Percentiles rank a stretch among this genome's conserved stretches.
Conservation (phyloP, 805 yeast genomes). For the Metschnikowia dekortorum region DNA sequence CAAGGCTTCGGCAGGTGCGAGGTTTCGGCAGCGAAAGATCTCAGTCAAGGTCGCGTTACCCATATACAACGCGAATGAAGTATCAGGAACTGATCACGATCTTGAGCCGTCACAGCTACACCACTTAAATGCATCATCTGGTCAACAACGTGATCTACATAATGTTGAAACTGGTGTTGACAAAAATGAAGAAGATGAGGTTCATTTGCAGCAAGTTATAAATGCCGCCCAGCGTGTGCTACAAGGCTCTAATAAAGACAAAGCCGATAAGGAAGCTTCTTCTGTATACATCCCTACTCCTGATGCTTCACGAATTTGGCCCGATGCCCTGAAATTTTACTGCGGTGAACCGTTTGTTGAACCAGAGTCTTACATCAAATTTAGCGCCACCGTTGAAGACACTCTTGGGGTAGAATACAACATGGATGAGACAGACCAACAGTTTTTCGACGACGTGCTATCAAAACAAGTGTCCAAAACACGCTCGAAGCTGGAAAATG, state of each 20-base stretch:
- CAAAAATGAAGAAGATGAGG: conserved; percentile 95
- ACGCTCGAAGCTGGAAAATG: conserved; percentile 10
- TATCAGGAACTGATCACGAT: conserved; percentile 66
- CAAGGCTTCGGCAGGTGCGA: conserved; percentile 46
- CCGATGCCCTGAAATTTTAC: conserved; percentile 70
- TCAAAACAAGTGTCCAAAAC: conserved; percentile 34
- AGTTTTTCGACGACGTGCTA: conserved; percentile 45
- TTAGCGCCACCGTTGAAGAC: conserved; percentile 95
- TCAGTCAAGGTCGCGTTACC: conserved; percentile 85
- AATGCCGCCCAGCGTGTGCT: conserved; percentile 71
- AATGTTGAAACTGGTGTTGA: conserved; percentile 97
- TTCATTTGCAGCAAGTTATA: conserved; percentile 88
- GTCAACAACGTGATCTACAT: conserved; percentile 79
- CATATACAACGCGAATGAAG: conserved; percentile 70
- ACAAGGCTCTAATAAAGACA: conserved; percentile 31
- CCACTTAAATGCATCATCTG: conserved; percentile 42
- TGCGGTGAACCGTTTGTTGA: conserved; percentile 53
- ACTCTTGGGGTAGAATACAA: conserved; percentile 80
- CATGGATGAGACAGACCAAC: conserved; percentile 87
- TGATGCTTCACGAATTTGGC: conserved; percentile 83
- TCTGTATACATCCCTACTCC: conserved; percentile 92
- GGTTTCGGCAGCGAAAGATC: conserved; percentile 92
- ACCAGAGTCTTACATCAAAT: conserved; percentile 79
- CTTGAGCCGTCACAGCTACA: conserved; percentile 41
- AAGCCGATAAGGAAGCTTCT: conserved; percentile 12